Percentiles rank a stretch among this genome's conserved stretches.
Conservation (phyloP, 1,284 basidiomycete genomes). For the Pseudozyma pruni region DNA sequence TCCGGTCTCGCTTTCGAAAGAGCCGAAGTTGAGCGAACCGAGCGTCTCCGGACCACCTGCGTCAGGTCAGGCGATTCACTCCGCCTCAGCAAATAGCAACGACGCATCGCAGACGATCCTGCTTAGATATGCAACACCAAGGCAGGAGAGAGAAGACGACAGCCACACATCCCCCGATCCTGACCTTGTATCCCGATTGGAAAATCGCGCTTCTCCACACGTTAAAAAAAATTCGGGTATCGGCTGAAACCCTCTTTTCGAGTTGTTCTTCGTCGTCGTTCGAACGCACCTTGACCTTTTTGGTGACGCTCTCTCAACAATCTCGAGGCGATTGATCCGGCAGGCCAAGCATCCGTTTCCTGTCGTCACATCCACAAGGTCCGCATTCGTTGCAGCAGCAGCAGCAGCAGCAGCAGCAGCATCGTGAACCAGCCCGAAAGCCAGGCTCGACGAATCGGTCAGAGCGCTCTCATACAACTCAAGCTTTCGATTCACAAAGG, state of each 20-base stretch:
- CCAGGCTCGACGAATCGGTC: neutral
- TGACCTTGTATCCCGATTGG: conserved; percentile 4
- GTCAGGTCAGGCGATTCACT: too few relatives aligned
- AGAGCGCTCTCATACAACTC: neutral
- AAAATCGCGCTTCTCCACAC: conserved; percentile 25
- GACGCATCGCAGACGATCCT: too few relatives aligned
- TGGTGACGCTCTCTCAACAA: conserved; percentile 6
- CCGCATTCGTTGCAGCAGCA: too few relatives aligned
- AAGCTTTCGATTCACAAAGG: neutral
- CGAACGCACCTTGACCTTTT: neutral
- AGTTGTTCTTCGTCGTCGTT: conserved; percentile 26
- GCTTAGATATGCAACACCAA: too few relatives aligned
- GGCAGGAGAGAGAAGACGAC: neutral
- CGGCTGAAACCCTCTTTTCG: conserved; percentile 9
- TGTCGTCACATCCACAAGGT: neutral
- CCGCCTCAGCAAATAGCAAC: too few relatives aligned
- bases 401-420: too few relatives aligned
- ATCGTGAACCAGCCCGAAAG: neutral
- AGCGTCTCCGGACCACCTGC: too few relatives aligned
- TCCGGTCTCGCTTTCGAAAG: too few relatives aligned
- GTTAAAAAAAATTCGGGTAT: conserved; percentile 40
- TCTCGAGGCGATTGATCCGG: conserved; percentile 12
- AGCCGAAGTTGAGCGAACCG: too few relatives aligned
- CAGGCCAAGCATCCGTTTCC: neutral
- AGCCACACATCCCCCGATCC: neutral